Conservation (phyloP, 2,329 filamentous ascomycete species). For the Arachnomyces sp. region DNA sequence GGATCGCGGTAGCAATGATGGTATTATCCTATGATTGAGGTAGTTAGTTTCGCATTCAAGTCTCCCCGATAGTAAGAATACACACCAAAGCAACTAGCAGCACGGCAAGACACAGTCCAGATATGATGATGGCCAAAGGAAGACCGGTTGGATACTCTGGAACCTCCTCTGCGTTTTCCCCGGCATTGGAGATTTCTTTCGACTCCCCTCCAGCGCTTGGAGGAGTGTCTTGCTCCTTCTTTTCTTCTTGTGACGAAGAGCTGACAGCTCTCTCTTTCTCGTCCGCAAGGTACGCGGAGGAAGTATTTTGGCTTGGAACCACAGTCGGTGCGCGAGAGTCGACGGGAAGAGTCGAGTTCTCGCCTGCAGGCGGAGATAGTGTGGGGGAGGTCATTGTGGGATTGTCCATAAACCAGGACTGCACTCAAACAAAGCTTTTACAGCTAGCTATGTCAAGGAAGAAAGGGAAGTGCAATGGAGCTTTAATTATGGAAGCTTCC, state of each 20-base stretch:
- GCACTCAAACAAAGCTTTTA: too few relatives aligned
- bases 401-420: too few relatives aligned
- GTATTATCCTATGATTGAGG: conserved; percentile 28
- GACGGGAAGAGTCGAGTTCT: too few relatives aligned
- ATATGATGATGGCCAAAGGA: conserved; percentile 9
- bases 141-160: conserved; percentile 8
- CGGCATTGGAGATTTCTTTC: background rate
- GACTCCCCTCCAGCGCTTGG: too few relatives aligned
- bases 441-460: too few relatives aligned
- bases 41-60: too few relatives aligned
- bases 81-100: conserved; percentile 13
- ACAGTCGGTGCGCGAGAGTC: background rate
- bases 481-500: too few relatives aligned
- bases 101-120: conserved; percentile 11
- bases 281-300: background rate
- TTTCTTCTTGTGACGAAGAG: too few relatives aligned
- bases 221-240: too few relatives aligned
- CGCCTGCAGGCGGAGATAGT: too few relatives aligned
- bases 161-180: conserved; percentile 2
- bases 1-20: conserved; percentile 41
- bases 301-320: conserved; percentile 1
- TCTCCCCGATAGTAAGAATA: background rate
- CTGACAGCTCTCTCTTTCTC: background rate
- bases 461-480: too few relatives aligned
- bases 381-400: too few relatives aligned